Evolutionary conservation across 345 rosid species (phyloP).

Genomic region (Sonneratia alba): DNA sequence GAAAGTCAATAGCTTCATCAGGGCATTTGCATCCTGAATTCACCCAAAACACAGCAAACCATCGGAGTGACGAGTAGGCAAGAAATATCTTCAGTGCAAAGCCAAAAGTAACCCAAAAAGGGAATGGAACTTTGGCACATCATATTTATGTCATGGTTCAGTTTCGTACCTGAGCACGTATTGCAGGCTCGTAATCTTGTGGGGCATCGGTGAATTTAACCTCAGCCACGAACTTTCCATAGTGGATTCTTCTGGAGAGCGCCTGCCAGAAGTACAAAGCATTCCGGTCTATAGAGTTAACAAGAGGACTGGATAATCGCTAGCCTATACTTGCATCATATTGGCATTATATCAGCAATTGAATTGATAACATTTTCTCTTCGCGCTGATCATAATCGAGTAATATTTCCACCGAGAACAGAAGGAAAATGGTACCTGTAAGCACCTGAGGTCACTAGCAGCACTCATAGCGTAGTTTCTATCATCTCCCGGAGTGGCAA

Average conservation of each 20-base stretch:
- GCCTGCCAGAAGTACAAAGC: conserved; percentile 33
- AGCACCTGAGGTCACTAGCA: conserved; percentile 52
- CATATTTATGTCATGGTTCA: neutral
- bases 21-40: conserved; percentile 50
- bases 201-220: conserved; percentile 65
- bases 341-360: no score
- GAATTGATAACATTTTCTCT: no score
- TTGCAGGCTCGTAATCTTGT: conserved; percentile 55
- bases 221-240: conserved; percentile 84
- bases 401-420: neutral
- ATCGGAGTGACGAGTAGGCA: neutral
- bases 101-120: neutral
- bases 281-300: neutral
- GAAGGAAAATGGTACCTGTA: conserved; percentile 38
- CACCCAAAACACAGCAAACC: neutral
- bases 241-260: conserved; percentile 79
- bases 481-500: conserved; percentile 62
- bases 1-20: conserved; percentile 68
- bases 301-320: neutral
- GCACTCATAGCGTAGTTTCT: conserved; percentile 71
- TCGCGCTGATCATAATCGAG: neutral
- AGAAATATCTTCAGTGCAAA: neutral
- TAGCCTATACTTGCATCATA: no score
- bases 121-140: neutral
- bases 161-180: conserved; percentile 53